A percentile compares a stretch with the other conserved stretches of the same genome.
phyloP scores from a whole-genome alignment of 2,329 filamentous ascomycete genomes.

The Colletotrichum sp. region DNA sequence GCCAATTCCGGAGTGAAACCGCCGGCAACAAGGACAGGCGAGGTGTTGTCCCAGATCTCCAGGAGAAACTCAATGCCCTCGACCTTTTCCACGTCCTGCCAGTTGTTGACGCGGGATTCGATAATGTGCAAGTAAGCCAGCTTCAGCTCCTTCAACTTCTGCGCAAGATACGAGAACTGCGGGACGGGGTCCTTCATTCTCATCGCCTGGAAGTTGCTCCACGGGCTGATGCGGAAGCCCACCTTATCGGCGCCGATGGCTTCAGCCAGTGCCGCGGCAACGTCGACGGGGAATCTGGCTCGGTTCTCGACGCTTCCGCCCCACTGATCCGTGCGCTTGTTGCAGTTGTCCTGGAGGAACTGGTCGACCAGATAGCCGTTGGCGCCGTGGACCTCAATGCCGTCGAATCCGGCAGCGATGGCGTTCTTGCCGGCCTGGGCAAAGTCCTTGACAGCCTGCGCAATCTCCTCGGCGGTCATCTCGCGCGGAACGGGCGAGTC shows the following conservation, averaged over 20 bases:
- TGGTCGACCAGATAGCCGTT: slow-evolving; percentile 69
- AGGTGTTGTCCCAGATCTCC: slow-evolving; percentile 32
- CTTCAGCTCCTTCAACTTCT: slow-evolving; percentile 52
- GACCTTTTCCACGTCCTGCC: slow-evolving; percentile 39
- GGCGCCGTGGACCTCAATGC: slow-evolving; percentile 65
- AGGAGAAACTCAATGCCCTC: slow-evolving; percentile 38
- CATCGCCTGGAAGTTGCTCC: slow-evolving; percentile 67
- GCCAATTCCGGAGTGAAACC: slow-evolving; percentile 33
- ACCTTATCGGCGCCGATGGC: slow-evolving; percentile 55
- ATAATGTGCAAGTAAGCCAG: slow-evolving; percentile 68
- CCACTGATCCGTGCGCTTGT: slow-evolving; percentile 55
- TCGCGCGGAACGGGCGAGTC: slow-evolving; percentile 60
- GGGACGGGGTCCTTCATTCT: slow-evolving; percentile 65
- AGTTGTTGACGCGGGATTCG: slow-evolving; percentile 58
- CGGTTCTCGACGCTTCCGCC: slow-evolving; percentile 59
- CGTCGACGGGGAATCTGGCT: slow-evolving; percentile 55
- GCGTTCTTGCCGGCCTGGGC: slow-evolving; percentile 58
- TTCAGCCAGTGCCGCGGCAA: slow-evolving; percentile 42
- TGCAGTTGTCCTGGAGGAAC: slow-evolving; percentile 58
- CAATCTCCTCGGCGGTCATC: slow-evolving; percentile 70
- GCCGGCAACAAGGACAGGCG: slow-evolving; percentile 37
- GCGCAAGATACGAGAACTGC: slow-evolving; percentile 65
- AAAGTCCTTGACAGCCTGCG: slow-evolving; percentile 62
- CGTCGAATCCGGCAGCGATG: slow-evolving; percentile 70
- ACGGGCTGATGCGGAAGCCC: slow-evolving; percentile 66